Percentiles rank a stretch among this genome's conserved stretches.
phyloP scores from a whole-genome alignment of 2,329 filamentous ascomycete species.

The Fusarium sp. region DNA sequence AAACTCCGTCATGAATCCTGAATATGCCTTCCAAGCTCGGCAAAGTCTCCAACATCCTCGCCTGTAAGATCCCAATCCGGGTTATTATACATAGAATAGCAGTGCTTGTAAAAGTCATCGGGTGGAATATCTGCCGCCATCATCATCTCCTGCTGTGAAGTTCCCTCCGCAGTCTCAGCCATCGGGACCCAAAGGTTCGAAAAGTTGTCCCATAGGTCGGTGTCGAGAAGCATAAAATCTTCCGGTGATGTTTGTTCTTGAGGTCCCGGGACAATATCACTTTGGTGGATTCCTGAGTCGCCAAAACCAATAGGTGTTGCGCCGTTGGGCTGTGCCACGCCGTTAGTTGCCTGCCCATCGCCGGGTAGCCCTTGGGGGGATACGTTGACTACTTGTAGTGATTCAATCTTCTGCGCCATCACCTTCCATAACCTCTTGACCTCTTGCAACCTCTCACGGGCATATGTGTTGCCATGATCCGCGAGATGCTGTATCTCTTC shows the following conservation, averaged over 20 bases:
- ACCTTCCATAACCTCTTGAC: constrained; percentile 46
- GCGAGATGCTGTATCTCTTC: constrained; percentile 50
- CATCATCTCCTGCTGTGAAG: constrained; percentile 43
- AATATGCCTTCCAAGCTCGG: constrained; percentile 47
- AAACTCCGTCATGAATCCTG: constrained; percentile 40
- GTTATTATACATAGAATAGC: constrained; percentile 50
- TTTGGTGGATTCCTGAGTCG: constrained; percentile 9
- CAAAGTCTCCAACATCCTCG: constrained; percentile 48
- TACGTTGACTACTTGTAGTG: constrained; percentile 44
- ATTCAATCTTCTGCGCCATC: constrained; percentile 47
- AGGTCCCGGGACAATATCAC: constrained; percentile 1
- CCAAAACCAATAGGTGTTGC: constrained; percentile 16
- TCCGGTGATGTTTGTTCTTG: constrained; percentile 37
- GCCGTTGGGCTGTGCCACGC: constrained; percentile 11
- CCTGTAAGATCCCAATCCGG: constrained; percentile 48
- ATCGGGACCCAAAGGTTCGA: constrained; percentile 46
- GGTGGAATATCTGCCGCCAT: constrained; percentile 43
- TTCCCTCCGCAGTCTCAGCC: constrained; percentile 29
- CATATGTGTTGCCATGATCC: constrained; percentile 47
- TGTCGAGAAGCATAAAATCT: constrained; percentile 44
- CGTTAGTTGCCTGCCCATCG: constrained; percentile 7
- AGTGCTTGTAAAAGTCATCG: constrained; percentile 48
- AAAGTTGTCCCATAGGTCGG: constrained; percentile 47
- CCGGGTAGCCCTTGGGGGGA: constrained; percentile 34
- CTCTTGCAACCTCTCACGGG: constrained; percentile 44